Percentiles rank a stretch among this genome's conserved stretches.
These are phyloP conservation scores for Chaetomium olivaceum DNA, from an alignment of 2,329 filamentous ascomycete genomes.

Conservation along the genomic window DNA sequence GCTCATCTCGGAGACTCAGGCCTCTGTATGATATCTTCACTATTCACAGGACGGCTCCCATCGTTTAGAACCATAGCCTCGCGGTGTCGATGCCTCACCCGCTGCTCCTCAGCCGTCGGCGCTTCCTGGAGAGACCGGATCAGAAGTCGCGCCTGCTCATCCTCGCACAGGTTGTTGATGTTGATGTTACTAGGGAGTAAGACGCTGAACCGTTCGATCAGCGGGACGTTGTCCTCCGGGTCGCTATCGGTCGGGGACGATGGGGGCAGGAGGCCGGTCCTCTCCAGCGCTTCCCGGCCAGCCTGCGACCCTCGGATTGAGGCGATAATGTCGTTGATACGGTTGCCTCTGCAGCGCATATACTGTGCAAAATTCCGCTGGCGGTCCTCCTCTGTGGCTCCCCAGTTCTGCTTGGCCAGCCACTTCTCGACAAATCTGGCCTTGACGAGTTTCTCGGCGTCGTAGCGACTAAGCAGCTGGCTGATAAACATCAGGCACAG, in stretches of 20 bases:
- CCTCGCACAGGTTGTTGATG: constrained; percentile 37
- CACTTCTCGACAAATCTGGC: constrained; percentile 70
- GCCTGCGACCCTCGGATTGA: constrained; percentile 50
- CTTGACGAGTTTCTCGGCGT: constrained; percentile 58
- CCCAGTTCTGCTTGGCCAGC: constrained; percentile 74
- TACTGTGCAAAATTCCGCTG: constrained; percentile 56
- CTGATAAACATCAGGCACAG: constrained; percentile 59
- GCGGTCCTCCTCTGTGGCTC: constrained; percentile 53
- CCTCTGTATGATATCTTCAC: constrained; percentile 76
- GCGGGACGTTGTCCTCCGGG: constrained; percentile 32
- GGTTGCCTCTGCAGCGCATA: constrained; percentile 52
- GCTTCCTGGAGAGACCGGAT: constrained; percentile 45
- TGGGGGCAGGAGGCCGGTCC: constrained; percentile 47
- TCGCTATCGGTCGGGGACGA: constrained; percentile 35
- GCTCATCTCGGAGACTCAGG: constrained; percentile 39
- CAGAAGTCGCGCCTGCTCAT: constrained; percentile 36
- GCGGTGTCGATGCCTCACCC: constrained; percentile 71
- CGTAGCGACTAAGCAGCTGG: constrained; percentile 61
- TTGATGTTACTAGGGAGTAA: constrained; percentile 41
- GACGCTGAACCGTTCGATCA: constrained; percentile 38
- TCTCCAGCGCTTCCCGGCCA: constrained; percentile 55
- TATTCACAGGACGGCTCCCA: constrained; percentile 71
- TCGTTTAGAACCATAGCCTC: constrained; percentile 92
- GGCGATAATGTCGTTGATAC: constrained; percentile 54
- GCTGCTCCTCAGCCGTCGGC: constrained; percentile 66